Percentiles rank a stretch among this genome's conserved stretches.
Conservation (phyloP, 176 grass and related monocot genomes). For the Zoysia japonica region DNA sequence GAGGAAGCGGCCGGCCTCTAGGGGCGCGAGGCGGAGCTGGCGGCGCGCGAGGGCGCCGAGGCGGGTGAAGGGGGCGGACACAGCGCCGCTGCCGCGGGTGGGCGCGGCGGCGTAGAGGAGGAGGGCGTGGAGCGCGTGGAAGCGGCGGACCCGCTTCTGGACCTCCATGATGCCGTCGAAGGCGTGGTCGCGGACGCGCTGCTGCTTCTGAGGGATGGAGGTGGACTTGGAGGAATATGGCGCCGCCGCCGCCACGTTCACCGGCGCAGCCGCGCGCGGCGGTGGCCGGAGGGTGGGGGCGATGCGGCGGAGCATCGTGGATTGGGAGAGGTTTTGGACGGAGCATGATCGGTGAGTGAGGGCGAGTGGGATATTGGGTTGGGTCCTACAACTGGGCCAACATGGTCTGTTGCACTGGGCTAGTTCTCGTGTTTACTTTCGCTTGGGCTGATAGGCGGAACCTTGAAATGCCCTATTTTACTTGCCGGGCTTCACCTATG, state of each 20-base stretch:
- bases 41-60: slow-evolving; percentile 65
- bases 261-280: not conserved
- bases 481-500: too few relatives aligned
- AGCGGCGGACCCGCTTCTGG: slow-evolving; percentile 76
- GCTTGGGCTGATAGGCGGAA: not conserved
- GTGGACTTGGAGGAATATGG: slow-evolving; percentile 67
- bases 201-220: slow-evolving; percentile 70
- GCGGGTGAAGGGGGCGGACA: slow-evolving; percentile 59
- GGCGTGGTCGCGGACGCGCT: slow-evolving; percentile 82
- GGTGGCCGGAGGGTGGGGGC: slow-evolving; percentile 19
- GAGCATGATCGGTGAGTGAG: not conserved
- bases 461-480: too few relatives aligned
- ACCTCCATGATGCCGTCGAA: slow-evolving; percentile 89
- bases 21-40: slow-evolving; percentile 51
- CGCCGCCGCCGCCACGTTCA: not conserved
- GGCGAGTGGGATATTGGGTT: not conserved
- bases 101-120: slow-evolving; percentile 57
- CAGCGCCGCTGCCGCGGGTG: slow-evolving; percentile 17
- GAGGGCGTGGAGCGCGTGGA: slow-evolving; percentile 52
- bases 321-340: slow-evolving; percentile 6
- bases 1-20: slow-evolving; percentile 67
- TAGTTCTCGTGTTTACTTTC: not conserved
- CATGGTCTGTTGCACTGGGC: not conserved
- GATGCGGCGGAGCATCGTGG: slow-evolving; percentile 47
- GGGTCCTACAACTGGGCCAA: slow-evolving; percentile 9